phyloP scores from a whole-genome alignment of 352 stramenopile species.

The Pythium scleroteichum region DNA sequence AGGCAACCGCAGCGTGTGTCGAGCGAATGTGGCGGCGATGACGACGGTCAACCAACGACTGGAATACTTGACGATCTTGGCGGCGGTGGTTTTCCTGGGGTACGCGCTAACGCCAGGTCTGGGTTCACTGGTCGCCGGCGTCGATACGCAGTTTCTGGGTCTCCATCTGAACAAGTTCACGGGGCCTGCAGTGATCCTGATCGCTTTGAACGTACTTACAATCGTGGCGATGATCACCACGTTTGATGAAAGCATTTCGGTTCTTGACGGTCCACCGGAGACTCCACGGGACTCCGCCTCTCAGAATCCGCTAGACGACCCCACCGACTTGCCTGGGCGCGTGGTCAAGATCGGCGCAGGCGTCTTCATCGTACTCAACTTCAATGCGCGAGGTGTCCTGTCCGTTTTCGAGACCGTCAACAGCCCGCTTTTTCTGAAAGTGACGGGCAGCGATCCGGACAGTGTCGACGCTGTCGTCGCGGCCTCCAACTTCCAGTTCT shows the following conservation, averaged over 20 bases:
- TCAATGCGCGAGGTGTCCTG: slow-evolving; percentile 69
- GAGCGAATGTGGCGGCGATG: slow-evolving; percentile 64
- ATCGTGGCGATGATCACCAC: slow-evolving; percentile 59
- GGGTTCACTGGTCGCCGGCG: slow-evolving; percentile 57
- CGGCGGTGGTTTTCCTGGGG: slow-evolving; percentile 41
- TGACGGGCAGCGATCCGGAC: slow-evolving; percentile 69
- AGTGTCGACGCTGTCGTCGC: slow-evolving; percentile 64
- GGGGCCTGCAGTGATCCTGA: slow-evolving; percentile 52
- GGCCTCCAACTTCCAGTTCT: slow-evolving; percentile 78
- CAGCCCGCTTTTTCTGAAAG: slow-evolving; percentile 69
- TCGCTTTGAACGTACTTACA: slow-evolving; percentile 54
- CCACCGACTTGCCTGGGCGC: slow-evolving; percentile 42
- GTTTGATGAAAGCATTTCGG: slow-evolving; percentile 46
- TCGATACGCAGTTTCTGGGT: slow-evolving; percentile 48
- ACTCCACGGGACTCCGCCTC: slow-evolving; percentile 38
- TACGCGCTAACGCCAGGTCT: slow-evolving; percentile 52
- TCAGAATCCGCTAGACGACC: slow-evolving; percentile 41
- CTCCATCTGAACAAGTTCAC: slow-evolving; percentile 74
- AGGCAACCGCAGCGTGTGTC: slow-evolving; percentile 48
- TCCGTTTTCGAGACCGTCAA: slow-evolving; percentile 81
- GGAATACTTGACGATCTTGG: slow-evolving; percentile 67
- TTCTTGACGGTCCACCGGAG: slow-evolving; percentile 53
- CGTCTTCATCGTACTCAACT: slow-evolving; percentile 34
- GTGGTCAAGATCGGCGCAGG: slow-evolving; percentile 19
- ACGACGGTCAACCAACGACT: slow-evolving; percentile 69